Conservation (phyloP, 441 rosid genomes). For the Capsella rubella region DNA sequence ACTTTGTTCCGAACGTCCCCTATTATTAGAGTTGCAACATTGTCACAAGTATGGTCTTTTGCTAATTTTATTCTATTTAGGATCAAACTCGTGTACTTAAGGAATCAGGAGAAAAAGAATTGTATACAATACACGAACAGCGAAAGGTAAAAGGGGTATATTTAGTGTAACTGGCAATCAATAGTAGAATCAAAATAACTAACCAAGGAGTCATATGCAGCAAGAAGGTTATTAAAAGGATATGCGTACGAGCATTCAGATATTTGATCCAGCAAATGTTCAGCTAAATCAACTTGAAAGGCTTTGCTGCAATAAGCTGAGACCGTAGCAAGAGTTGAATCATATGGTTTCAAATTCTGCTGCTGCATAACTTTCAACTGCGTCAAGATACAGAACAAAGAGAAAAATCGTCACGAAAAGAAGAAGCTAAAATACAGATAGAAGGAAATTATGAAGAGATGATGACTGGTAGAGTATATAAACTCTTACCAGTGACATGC, state of each 20-base stretch:
- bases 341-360: slow-evolving; percentile 60
- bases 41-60: neutral
- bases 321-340: slow-evolving; percentile 63
- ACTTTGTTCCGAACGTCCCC: slow-evolving; percentile 3
- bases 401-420: slow-evolving; percentile 26
- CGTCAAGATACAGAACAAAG: slow-evolving; percentile 31
- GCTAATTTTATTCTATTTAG: neutral
- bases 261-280: slow-evolving; percentile 69
- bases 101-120: neutral
- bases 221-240: slow-evolving; percentile 73
- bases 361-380: slow-evolving; percentile 70
- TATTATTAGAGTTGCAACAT: slow-evolving; percentile 11
- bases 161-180: slow-evolving; percentile 21
- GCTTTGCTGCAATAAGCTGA: slow-evolving; percentile 64
- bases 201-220: slow-evolving; percentile 75
- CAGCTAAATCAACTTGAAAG: slow-evolving; percentile 82
- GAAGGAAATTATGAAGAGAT: slow-evolving; percentile 22
- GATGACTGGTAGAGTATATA: slow-evolving; percentile 26
- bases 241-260: slow-evolving; percentile 51
- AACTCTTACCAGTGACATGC: slow-evolving; percentile 68
- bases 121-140: neutral
- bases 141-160: neutral
- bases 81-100: slow-evolving; percentile 11
- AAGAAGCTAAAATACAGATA: neutral
- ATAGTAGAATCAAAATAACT: slow-evolving; percentile 44